These are phyloP conservation scores for Saccharomyces pastorianus DNA, from an alignment of 1,139 yeast genomes.

Conservation along the genomic window DNA sequence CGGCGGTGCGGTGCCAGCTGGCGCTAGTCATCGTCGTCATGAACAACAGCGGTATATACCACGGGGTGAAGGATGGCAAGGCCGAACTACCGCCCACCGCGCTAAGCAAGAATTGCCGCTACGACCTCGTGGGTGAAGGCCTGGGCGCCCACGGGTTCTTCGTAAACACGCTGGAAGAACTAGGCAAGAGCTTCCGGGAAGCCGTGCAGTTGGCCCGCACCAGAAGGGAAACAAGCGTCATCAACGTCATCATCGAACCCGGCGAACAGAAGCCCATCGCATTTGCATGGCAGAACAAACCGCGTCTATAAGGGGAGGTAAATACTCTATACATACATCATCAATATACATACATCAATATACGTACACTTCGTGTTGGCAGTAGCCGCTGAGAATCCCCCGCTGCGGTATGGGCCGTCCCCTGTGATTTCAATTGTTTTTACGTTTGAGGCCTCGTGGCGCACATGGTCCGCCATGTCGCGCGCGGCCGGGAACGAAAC, in stretches of 20 bases:
- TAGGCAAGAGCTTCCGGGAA: conserved; percentile 32
- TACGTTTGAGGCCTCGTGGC: neutral
- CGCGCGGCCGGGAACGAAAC: conserved; percentile 5
- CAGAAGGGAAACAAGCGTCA: conserved; percentile 36
- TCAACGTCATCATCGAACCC: conserved; percentile 52
- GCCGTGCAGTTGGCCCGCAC: conserved; percentile 35
- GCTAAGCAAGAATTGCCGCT: conserved; percentile 44
- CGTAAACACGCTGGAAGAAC: conserved; percentile 37
- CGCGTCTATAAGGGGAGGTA: conserved; percentile 6
- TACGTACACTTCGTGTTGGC: neutral
- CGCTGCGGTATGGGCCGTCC: neutral
- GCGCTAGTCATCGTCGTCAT: conserved; percentile 52
- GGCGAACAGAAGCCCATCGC: conserved; percentile 46
- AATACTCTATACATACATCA: too few relatives aligned
- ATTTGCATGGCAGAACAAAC: conserved; percentile 52
- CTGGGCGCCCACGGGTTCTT: conserved; percentile 48
- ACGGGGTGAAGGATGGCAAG: conserved; percentile 41
- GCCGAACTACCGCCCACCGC: conserved; percentile 48
- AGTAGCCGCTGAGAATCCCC: too few relatives aligned
- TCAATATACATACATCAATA: neutral
- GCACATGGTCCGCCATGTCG: neutral
- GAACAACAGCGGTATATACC: conserved; percentile 64
- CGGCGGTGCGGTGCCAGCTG: conserved; percentile 45
- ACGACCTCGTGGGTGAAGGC: conserved; percentile 45
- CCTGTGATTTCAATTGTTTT: neutral